Base-by-base conservation (phyloP, 148 eudicot genomes). In the Dianthus caryophyllus region DNA sequence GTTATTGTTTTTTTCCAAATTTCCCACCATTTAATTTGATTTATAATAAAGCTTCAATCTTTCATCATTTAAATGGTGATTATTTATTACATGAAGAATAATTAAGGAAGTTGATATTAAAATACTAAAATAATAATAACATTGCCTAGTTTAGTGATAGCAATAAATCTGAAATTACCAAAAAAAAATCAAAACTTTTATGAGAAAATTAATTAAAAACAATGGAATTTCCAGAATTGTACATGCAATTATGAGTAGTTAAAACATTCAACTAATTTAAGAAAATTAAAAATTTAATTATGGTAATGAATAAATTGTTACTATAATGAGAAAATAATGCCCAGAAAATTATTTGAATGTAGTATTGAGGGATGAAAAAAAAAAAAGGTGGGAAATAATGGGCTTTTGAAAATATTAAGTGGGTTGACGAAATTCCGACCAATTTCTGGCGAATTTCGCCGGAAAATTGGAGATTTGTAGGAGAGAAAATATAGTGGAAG, bases 361-460 rank as follows among this genome's bases (percentile, higher is more conserved):
- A 46, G 9, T 47, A 43, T n/a, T n/a, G n/a, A n/a, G n/a, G n/a
- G n/a, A n/a, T 22, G 46, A 25, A 18, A 46, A 15, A 59, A 61
- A 48, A 33, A 59, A 61, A 61, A 29, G 48, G 64, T 15, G 9
- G 64, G 46, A 41, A 36, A 15, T 44, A 58, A 63, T 52, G 68
- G 68, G 74, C 18, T 71, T 54, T 44, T 27, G 53, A 13, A 62
- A 20, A 62, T 17, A 10, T 10, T 7, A 50, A 7, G 26, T n/a
- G 75, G 53, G 68, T 51, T 41, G 33, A 30, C 21, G 67, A 38
- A 5, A 51, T 58, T 56, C 70, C 36, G 82, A 65, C 67, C 49
- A 71, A 68, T 71, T 67, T 66, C 78, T 73, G 73, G 76, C 44
- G 63, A 77, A 20, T 3, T 0, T 2, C 27, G 75, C 73, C 77